These are phyloP conservation scores for Tolypocladium capitatum DNA, from an alignment of 2,329 filamentous ascomycete species.

Conservation along the genomic window DNA sequence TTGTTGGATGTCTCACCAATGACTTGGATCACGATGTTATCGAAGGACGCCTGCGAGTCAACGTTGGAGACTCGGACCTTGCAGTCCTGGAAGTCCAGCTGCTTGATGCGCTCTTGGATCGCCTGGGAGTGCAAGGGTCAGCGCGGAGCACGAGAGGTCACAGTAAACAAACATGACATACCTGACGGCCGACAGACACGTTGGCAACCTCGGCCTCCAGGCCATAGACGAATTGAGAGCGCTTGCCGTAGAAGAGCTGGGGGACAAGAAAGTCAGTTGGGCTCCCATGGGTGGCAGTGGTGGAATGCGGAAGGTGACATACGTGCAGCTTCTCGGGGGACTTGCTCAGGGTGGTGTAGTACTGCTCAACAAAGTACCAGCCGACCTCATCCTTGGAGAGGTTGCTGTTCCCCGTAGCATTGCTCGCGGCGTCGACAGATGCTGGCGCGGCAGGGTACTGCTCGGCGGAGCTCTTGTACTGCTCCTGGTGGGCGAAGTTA, in stretches of 20 bases:
- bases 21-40: slow-evolving; percentile 94
- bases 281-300: neutral
- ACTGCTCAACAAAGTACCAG: slow-evolving; percentile 99
- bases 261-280: neutral
- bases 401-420: slow-evolving; percentile 27
- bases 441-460: slow-evolving; percentile 23
- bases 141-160: neutral
- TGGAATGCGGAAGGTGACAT: slow-evolving; percentile 16
- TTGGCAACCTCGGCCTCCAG: slow-evolving; percentile 78
- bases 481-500: slow-evolving; percentile 32
- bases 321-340: slow-evolving; percentile 83
- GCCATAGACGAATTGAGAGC: slow-evolving; percentile 88
- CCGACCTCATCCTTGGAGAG: slow-evolving; percentile 84
- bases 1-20: slow-evolving; percentile 98
- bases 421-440: slow-evolving; percentile 19
- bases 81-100: slow-evolving; percentile 89
- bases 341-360: slow-evolving; percentile 95
- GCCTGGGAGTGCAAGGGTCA: slow-evolving; percentile 37
- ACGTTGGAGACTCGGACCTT: slow-evolving; percentile 98
- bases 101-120: slow-evolving; percentile 89
- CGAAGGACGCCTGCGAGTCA: slow-evolving; percentile 82
- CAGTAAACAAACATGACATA: slow-evolving; percentile 21
- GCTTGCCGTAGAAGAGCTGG: slow-evolving; percentile 88
- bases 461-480: slow-evolving; percentile 24
- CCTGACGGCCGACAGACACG: slow-evolving; percentile 77